phyloP scores from a whole-genome alignment of 176 grass and related monocot species.

The Oryza glumipatula region DNA sequence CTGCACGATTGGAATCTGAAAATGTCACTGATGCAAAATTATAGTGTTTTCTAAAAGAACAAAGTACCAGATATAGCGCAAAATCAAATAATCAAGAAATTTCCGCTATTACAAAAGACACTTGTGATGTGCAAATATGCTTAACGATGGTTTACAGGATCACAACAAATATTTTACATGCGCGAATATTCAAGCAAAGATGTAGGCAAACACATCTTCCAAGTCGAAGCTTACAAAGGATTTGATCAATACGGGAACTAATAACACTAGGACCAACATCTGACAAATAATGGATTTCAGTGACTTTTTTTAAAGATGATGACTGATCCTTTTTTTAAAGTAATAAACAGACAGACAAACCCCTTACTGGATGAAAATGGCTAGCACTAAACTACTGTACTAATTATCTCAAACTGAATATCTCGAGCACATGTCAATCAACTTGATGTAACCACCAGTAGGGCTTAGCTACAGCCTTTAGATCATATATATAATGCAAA shows the following conservation, averaged over 20 bases:
- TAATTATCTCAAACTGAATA: conserved; percentile 33
- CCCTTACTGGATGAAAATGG: background rate
- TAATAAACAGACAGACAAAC: conserved; percentile 37
- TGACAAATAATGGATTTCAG: background rate
- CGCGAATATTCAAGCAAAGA: background rate
- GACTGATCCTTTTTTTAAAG: background rate
- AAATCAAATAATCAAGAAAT: background rate
- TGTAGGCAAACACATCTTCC: background rate
- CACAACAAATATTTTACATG: background rate
- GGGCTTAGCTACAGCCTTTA: conserved; percentile 14
- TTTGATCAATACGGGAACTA: background rate
- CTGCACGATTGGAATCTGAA: conserved; percentile 19
- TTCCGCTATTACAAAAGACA: background rate
- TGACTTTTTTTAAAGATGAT: background rate
- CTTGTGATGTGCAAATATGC: background rate
- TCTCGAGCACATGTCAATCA: conserved; percentile 33
- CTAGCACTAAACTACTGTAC: conserved; percentile 5
- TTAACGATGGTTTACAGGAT: background rate
- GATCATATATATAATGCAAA: conserved; percentile 24
- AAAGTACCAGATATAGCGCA: background rate
- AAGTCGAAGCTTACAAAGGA: background rate
- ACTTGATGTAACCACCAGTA: conserved; percentile 15
- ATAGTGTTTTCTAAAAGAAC: background rate
- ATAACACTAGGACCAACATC: conserved; percentile 18
- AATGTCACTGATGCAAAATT: background rate